Conservation (phyloP, 179 eudicot species). For the Nepenthes alata region DNA sequence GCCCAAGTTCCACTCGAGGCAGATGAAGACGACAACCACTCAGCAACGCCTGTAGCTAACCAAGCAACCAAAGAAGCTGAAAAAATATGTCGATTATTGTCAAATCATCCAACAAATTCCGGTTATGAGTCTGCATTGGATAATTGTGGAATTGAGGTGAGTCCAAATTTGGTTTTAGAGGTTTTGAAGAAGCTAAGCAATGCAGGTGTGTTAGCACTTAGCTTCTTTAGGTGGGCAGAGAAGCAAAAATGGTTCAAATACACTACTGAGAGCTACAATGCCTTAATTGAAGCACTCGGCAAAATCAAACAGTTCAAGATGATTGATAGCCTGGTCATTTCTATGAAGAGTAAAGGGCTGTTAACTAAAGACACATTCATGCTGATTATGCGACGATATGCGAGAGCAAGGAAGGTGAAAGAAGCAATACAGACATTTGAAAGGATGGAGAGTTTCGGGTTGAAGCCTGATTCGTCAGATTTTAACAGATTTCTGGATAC, state of each 20-base stretch:
- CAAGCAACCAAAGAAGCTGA: conserved; percentile 26
- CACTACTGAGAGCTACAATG: conserved; percentile 47
- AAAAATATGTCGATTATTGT: conserved; percentile 27
- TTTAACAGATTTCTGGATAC: conserved; percentile 55
- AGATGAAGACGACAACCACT: conserved; percentile 12
- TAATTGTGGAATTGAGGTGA: conserved; percentile 14
- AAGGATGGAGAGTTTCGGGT: conserved; percentile 53
- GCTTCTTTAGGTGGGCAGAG: conserved; percentile 74
- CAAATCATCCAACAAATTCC: conserved; percentile 12
- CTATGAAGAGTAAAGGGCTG: conserved; percentile 46
- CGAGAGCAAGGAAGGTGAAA: conserved; percentile 53
- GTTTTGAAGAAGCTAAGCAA: conserved; percentile 52
- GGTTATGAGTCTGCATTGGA: conserved; percentile 23
- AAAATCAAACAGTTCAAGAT: conserved; percentile 73
- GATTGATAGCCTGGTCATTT: conserved; percentile 46
- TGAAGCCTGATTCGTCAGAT: conserved; percentile 44
- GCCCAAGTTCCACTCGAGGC: conserved; percentile 1
- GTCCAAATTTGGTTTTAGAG: conserved; percentile 33
- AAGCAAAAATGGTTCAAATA: conserved; percentile 40
- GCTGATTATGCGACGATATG: conserved; percentile 54
- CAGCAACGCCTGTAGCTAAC: neutral
- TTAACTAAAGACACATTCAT: conserved; percentile 50
- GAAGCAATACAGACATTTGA: conserved; percentile 58
- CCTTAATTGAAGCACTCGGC: conserved; percentile 61
- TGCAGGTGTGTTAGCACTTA: conserved; percentile 54